phyloP scores from a whole-genome alignment of 2,329 filamentous ascomycete genomes.

The Botrytis paeoniae region DNA sequence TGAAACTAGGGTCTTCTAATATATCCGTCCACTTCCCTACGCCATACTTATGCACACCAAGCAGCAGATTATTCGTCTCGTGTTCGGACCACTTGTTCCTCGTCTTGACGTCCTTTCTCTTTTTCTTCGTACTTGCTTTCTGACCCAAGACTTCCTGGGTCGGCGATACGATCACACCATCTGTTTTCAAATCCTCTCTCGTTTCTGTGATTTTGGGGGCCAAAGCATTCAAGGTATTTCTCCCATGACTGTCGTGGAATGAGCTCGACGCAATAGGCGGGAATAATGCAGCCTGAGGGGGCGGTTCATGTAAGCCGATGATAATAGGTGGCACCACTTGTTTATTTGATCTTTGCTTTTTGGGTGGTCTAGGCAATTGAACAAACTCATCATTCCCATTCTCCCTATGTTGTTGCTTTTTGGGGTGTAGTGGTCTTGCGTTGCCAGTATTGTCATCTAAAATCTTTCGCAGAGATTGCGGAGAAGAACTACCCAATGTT shows the following conservation, averaged over 20 bases:
- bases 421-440: conserved; percentile 34
- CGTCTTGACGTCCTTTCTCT: conserved; percentile 55
- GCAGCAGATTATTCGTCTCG: conserved; percentile 59
- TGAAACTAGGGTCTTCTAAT: conserved; percentile 57
- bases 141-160: conserved; percentile 7
- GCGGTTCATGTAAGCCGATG: conserved; percentile 60
- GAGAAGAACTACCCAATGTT: conserved; percentile 36
- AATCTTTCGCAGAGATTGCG: conserved; percentile 38
- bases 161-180: neutral
- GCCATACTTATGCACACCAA: conserved; percentile 60
- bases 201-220: conserved; percentile 25
- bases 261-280: conserved; percentile 59
- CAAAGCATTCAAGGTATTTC: conserved; percentile 38
- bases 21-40: conserved; percentile 66
- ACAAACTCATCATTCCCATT: conserved; percentile 59
- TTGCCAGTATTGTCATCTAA: conserved; percentile 35
- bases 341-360: conserved; percentile 58
- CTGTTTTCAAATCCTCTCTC: conserved; percentile 10
- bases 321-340: conserved; percentile 63
- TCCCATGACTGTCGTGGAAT: conserved; percentile 50
- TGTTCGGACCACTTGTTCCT: conserved; percentile 63
- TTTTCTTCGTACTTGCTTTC: conserved; percentile 43
- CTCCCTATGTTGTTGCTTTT: conserved; percentile 53
- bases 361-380: conserved; percentile 61
- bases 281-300: conserved; percentile 56